Percentiles rank a stretch among this genome's conserved stretches.
phyloP scores from a whole-genome alignment of 176 grass and related monocot genomes.

The Oryza glaberrima region DNA sequence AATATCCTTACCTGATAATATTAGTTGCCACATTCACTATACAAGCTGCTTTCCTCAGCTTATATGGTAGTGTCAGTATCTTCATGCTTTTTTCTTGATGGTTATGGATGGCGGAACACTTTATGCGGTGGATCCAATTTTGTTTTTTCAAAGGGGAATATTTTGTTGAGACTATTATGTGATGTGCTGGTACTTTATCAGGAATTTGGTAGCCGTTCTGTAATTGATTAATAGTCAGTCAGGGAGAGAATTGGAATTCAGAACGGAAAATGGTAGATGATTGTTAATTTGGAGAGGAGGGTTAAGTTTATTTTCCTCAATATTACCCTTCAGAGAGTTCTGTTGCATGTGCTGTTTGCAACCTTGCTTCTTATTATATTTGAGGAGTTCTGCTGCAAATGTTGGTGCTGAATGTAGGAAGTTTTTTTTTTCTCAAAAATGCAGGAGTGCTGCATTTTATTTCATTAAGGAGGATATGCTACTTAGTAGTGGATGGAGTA shows the following conservation, averaged over 20 bases:
- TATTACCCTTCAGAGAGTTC: not conserved
- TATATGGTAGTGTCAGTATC: not conserved
- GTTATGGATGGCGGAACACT: not conserved
- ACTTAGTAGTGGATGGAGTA: no score
- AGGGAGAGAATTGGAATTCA: not conserved
- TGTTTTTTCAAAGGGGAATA: not conserved
- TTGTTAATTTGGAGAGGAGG: not conserved
- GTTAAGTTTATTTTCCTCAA: not conserved
- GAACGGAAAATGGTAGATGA: not conserved
- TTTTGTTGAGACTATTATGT: not conserved
- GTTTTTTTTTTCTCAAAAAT: no score
- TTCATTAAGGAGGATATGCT: no score
- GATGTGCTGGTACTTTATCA: not conserved
- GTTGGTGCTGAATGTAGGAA: not conserved
- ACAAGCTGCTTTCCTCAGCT: not conserved
- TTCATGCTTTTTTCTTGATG: not conserved
- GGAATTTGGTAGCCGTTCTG: not conserved
- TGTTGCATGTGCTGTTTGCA: not conserved
- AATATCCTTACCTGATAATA: not conserved
- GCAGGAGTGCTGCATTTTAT: no score
- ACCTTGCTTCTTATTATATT: not conserved
- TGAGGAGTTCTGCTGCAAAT: not conserved
- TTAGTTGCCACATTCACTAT: not conserved
- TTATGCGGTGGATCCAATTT: not conserved
- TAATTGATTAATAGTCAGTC: conserved; percentile 2